Conservation (phyloP, 148 eudicot genomes). For the Diospyros kaki region DNA sequence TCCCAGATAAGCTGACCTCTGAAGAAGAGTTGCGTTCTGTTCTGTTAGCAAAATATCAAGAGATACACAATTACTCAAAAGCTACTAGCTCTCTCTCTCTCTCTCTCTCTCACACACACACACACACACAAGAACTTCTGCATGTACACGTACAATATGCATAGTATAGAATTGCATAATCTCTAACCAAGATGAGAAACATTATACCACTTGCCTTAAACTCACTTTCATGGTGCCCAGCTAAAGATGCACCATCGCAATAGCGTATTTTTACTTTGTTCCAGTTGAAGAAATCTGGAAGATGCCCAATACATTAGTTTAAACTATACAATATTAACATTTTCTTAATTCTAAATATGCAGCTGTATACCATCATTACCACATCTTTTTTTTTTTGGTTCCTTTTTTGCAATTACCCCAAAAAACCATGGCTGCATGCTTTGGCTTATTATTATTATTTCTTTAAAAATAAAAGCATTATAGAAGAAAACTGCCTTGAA, state of each 20-base stretch:
- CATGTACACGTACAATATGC: not conserved
- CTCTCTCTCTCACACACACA: not conserved
- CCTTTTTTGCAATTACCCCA: too few species aligned
- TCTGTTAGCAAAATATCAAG: slow-evolving; percentile 37
- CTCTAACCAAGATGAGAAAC: slow-evolving; percentile 3
- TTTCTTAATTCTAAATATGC: too few species aligned
- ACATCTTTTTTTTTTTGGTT: too few species aligned
- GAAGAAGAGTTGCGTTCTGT: slow-evolving; percentile 75
- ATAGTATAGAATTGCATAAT: not conserved
- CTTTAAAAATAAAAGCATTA: too few species aligned
- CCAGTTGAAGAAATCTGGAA: slow-evolving; percentile 90
- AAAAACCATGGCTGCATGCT: too few species aligned
- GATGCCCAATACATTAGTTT: slow-evolving; percentile 7
- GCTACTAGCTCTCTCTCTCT: not conserved
- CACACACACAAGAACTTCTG: not conserved
- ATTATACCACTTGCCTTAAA: slow-evolving; percentile 39
- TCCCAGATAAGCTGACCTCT: slow-evolving; percentile 95
- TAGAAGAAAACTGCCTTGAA: too few species aligned
- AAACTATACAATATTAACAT: too few species aligned
- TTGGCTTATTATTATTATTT: too few species aligned
- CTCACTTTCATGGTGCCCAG: slow-evolving; percentile 71
- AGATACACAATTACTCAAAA: not conserved
- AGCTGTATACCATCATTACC: too few species aligned
- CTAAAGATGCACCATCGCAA: slow-evolving; percentile 93
- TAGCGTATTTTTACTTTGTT: slow-evolving; percentile 87